Evolutionary conservation across 2,329 filamentous ascomycete species (phyloP).

Genomic region (Didymella glomerata): DNA sequence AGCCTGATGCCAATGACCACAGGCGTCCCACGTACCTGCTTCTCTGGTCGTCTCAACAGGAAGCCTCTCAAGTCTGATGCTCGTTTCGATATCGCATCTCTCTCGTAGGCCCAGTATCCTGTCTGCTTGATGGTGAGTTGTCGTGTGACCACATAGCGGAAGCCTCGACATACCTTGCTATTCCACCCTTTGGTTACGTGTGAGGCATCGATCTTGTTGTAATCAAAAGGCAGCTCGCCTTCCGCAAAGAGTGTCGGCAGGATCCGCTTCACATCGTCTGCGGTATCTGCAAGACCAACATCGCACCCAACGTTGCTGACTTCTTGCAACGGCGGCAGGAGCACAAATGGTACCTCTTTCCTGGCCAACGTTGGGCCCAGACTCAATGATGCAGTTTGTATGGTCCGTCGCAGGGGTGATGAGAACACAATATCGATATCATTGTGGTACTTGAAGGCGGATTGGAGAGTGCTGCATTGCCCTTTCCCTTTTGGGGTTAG

Average conservation of each 20-base stretch:
- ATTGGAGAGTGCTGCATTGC: constrained; percentile 74
- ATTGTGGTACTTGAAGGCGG: constrained; percentile 66
- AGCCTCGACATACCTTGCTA: constrained; percentile 61
- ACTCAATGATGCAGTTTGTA: constrained; percentile 76
- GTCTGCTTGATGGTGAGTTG: constrained; percentile 27
- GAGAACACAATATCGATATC: constrained; percentile 74
- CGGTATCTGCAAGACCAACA: constrained; percentile 62
- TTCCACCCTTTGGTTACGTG: constrained; percentile 75
- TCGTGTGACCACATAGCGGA: background rate
- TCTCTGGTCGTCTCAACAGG: constrained; percentile 40
- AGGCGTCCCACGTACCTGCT: constrained; percentile 28
- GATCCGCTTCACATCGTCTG: constrained; percentile 57
- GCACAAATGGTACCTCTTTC: constrained; percentile 59
- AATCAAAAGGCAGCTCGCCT: constrained; percentile 64
- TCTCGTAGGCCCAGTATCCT: constrained; percentile 45
- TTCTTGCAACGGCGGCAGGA: constrained; percentile 81
- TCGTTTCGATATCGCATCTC: constrained; percentile 40
- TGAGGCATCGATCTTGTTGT: constrained; percentile 65
- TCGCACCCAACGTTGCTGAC: constrained; percentile 79
- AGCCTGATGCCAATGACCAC: background rate
- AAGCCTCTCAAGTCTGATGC: constrained; percentile 41
- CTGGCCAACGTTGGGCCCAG: constrained; percentile 64
- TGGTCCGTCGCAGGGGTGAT: constrained; percentile 80
- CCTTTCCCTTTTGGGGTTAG: constrained; percentile 78
- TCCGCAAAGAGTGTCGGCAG: constrained; percentile 56